These are phyloP conservation scores for Penicillium paradoxum DNA, from an alignment of 495 filamentous ascomycete genomes.

Conservation along the genomic window DNA sequence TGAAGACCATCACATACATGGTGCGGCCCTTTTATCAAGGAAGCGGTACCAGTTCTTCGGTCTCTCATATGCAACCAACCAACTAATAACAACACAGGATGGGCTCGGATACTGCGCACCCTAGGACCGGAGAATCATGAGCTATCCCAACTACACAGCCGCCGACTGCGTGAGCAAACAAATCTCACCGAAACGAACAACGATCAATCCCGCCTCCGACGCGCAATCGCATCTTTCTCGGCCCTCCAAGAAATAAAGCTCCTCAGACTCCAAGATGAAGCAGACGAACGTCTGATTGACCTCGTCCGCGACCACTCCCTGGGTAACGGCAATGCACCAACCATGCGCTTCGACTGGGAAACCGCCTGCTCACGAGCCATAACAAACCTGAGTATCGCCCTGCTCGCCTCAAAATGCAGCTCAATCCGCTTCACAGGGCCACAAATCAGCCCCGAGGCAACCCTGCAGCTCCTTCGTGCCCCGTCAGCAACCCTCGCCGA, in stretches of 20 bases:
- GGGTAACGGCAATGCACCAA: conserved; percentile 1
- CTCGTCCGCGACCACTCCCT: conserved; percentile 26
- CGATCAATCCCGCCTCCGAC: conserved; percentile 42
- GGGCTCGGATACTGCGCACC: conserved; percentile 23
- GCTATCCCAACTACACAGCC: conserved; percentile 26
- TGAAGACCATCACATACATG: conserved; percentile 67
- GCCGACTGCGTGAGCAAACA: conserved; percentile 32
- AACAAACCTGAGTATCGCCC: conserved; percentile 51
- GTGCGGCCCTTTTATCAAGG: conserved; percentile 63
- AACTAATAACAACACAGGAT: conserved; percentile 31
- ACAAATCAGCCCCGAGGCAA: conserved; percentile 58
- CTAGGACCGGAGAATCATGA: conserved; percentile 16
- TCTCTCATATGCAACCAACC: background rate
- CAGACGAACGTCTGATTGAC: conserved; percentile 49
- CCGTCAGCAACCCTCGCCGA: conserved; percentile 44
- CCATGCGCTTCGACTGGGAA: conserved; percentile 54
- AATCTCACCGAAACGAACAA: conserved; percentile 22
- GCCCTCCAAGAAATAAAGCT: conserved; percentile 62
- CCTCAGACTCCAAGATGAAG: conserved; percentile 56
- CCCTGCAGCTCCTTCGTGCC: conserved; percentile 43
- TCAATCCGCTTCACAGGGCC: conserved; percentile 58
- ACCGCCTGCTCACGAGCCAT: conserved; percentile 59
- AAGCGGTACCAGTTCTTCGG: conserved; percentile 39
- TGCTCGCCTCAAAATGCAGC: conserved; percentile 51
- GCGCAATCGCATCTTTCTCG: conserved; percentile 53